A percentile compares a stretch with the other conserved stretches of the same genome.
Conservation (phyloP, 495 filamentous ascomycete genomes). For the Lophiostoma macrostomum region DNA sequence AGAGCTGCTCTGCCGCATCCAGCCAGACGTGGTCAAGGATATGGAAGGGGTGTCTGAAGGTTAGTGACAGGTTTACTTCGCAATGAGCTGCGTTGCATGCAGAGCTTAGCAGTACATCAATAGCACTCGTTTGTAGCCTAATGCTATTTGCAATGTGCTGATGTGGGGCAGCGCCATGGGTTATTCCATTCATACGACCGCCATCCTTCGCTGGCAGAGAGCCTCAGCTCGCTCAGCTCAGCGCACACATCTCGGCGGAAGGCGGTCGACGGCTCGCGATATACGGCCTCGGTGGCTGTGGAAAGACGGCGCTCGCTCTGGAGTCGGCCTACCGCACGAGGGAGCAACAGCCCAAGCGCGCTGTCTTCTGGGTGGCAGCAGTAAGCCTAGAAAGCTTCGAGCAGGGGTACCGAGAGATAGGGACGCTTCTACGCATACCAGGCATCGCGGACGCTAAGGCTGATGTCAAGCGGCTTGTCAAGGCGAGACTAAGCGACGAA, state of each 20-base stretch:
- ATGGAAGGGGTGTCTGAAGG: slow-evolving; percentile 2
- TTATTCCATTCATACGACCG: slow-evolving; percentile 6
- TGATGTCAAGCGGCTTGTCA: slow-evolving; percentile 33
- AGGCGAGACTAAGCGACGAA: slow-evolving; percentile 26
- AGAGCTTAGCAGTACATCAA: slow-evolving; percentile 8
- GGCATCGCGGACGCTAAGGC: slow-evolving; percentile 8
- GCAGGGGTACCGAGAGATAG: slow-evolving; percentile 37
- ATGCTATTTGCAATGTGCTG: background rate
- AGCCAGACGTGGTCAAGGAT: slow-evolving; percentile 2
- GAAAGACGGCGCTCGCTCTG: slow-evolving; percentile 31
- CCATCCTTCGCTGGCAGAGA: slow-evolving; percentile 12
- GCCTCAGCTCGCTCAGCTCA: slow-evolving; percentile 4
- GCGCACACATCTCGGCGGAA: slow-evolving; percentile 4
- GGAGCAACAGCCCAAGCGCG: slow-evolving; percentile 14
- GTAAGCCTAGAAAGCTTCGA: slow-evolving; percentile 23
- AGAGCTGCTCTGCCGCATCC: slow-evolving; percentile 25
- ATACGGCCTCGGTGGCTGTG: slow-evolving; percentile 32
- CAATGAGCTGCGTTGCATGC: too few relatives aligned
- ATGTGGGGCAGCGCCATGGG: slow-evolving; percentile 5
- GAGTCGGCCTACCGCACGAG: slow-evolving; percentile 28
- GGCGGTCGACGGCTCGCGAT: slow-evolving; percentile 13
- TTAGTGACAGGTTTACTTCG: slow-evolving; percentile 25
- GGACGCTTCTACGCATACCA: slow-evolving; percentile 22
- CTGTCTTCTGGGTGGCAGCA: slow-evolving; percentile 33
- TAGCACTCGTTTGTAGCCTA: slow-evolving; percentile 29